Evolutionary conservation across 2,329 filamentous ascomycete genomes (phyloP).

Genomic region (Phoma sp.): DNA sequence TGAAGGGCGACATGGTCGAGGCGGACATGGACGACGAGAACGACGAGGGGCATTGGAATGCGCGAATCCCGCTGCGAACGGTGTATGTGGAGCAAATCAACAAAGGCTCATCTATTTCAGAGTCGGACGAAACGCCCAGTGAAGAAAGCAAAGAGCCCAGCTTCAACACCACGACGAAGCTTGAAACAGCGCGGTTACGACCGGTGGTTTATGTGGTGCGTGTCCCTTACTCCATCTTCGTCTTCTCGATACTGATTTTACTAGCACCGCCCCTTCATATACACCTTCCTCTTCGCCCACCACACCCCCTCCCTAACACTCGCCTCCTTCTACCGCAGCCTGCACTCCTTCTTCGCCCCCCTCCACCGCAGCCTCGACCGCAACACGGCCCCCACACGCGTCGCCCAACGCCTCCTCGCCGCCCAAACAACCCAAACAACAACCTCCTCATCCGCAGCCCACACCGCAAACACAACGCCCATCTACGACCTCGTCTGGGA

Average conservation of each 20-base stretch:
- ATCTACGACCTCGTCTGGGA: slow-evolving; percentile 70
- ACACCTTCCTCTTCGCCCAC: slow-evolving; percentile 74
- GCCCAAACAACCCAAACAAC: slow-evolving; percentile 48
- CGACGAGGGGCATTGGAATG: slow-evolving; percentile 46
- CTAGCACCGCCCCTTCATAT: slow-evolving; percentile 74
- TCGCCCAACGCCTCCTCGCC: slow-evolving; percentile 53
- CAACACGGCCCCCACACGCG: slow-evolving; percentile 51
- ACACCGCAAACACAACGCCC: slow-evolving; percentile 47
- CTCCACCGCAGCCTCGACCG: slow-evolving; percentile 55
- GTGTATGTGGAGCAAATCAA: slow-evolving; percentile 69
- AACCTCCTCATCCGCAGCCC: slow-evolving; percentile 39
- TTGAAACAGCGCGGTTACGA: slow-evolving; percentile 57
- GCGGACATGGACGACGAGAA: slow-evolving; percentile 55
- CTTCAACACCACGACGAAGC: slow-evolving; percentile 3
- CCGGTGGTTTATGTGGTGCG: slow-evolving; percentile 73
- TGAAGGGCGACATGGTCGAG: slow-evolving; percentile 70
- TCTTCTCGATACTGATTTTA: not conserved
- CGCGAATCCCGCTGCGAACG: slow-evolving; percentile 68
- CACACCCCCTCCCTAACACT: slow-evolving; percentile 63
- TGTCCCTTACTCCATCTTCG: not conserved
- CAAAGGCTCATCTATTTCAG: slow-evolving; percentile 37
- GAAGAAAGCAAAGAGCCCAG: slow-evolving; percentile 28
- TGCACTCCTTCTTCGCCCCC: slow-evolving; percentile 61
- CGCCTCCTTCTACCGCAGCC: slow-evolving; percentile 55
- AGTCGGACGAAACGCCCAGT: slow-evolving; percentile 30